Conservation (phyloP, 352 stramenopile genomes). For the Phytopythium chamaehyphon region DNA sequence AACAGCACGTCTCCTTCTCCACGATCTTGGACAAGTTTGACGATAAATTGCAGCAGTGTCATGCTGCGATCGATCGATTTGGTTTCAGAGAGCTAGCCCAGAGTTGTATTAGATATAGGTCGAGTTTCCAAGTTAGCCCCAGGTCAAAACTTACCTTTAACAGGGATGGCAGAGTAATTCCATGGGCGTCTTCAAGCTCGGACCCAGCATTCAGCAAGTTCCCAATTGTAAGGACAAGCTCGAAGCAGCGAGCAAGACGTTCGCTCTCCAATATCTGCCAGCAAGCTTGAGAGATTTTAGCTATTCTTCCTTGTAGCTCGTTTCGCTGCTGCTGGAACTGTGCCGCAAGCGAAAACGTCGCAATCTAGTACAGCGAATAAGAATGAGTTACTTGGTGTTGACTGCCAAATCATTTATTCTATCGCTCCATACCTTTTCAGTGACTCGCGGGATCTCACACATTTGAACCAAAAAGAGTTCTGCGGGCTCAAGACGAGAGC, state of each 20-base stretch:
- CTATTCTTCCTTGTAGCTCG: constrained; percentile 41
- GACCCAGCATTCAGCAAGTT: constrained; percentile 75
- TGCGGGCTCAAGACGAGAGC: constrained; percentile 38
- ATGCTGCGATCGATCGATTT: constrained; percentile 72
- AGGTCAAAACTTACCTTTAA: constrained; percentile 51
- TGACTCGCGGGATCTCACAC: constrained; percentile 59
- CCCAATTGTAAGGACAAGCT: constrained; percentile 68
- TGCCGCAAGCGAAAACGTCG: constrained; percentile 56
- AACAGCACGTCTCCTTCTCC: too few relatives aligned
- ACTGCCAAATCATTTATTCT: background rate
- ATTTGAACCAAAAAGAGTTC: constrained; percentile 76
- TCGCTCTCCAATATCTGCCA: constrained; percentile 67
- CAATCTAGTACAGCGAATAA: constrained; percentile 37
- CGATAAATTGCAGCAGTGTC: constrained; percentile 74
- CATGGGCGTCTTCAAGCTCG: constrained; percentile 58
- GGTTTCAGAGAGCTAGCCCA: constrained; percentile 76
- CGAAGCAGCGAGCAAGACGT: constrained; percentile 66
- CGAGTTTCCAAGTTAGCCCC: background rate
- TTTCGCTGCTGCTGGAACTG: constrained; percentile 63
- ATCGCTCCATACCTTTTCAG: constrained; percentile 46
- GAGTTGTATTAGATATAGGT: constrained; percentile 2
- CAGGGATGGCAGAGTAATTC: constrained; percentile 67
- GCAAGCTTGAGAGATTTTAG: constrained; percentile 51
- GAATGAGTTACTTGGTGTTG: background rate
- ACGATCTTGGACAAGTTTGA: constrained; percentile 73